These are phyloP conservation scores for Persicaria maculosa DNA, from an alignment of 148 eudicot species.

Conservation along the genomic window DNA sequence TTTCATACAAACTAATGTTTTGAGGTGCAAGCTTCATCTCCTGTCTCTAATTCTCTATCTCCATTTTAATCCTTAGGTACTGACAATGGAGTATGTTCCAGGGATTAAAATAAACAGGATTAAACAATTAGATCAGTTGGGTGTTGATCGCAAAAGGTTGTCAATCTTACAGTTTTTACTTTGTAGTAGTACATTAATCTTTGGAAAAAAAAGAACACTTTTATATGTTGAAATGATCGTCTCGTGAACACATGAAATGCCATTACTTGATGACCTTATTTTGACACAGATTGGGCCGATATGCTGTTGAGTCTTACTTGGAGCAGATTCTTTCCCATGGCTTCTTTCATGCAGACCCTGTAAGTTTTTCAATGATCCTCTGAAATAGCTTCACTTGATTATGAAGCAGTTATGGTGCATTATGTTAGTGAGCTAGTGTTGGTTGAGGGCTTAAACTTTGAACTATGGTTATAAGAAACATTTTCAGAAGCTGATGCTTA, in stretches of 20 bases:
- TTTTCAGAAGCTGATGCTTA: background rate
- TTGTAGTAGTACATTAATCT: background rate
- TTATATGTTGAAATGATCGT: background rate
- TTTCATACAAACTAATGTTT: no score
- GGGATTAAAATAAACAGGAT: constrained; percentile 98
- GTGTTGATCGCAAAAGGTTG: constrained; percentile 93
- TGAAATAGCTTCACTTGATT: background rate
- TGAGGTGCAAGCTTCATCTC: constrained; percentile 2
- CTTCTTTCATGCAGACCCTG: constrained; percentile 98
- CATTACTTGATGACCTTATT: background rate
- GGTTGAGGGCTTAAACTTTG: background rate
- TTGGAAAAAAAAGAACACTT: background rate
- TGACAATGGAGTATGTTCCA: constrained; percentile 98
- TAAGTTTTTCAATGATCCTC: constrained; percentile 29
- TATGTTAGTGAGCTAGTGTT: background rate
- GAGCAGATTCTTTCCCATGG: constrained; percentile 93
- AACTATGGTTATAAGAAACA: background rate
- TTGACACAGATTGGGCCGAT: constrained; percentile 70
- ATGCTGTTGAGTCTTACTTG: constrained; percentile 96
- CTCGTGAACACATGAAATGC: constrained; percentile 1
- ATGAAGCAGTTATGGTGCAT: background rate
- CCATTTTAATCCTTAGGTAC: constrained; percentile 43
- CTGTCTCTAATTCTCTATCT: constrained; percentile 16
- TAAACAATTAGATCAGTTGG: constrained; percentile 86
- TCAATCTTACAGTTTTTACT: constrained; percentile 10